A percentile compares a stretch with the other conserved stretches of the same genome.
These are phyloP conservation scores for Penicillium thymicola DNA, from an alignment of 2,329 filamentous ascomycete genomes.

Conservation along the genomic window DNA sequence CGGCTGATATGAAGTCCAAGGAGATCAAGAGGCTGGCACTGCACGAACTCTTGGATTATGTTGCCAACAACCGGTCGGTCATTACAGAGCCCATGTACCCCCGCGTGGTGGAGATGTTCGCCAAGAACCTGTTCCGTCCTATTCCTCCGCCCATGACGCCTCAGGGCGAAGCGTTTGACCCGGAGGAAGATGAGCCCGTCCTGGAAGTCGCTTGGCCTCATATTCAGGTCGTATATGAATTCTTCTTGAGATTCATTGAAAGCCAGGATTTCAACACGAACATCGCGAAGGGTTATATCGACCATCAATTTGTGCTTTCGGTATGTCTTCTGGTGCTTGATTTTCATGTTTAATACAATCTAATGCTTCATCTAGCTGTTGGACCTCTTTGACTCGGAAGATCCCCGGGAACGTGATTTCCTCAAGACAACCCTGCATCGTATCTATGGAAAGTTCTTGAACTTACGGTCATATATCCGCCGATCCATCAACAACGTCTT, in stretches of 20 bases:
- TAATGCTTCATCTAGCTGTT: slow-evolving; percentile 58
- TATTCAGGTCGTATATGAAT: slow-evolving; percentile 99
- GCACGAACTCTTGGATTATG: slow-evolving; percentile 95
- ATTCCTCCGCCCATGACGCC: slow-evolving; percentile 97
- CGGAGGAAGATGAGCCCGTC: slow-evolving; percentile 96
- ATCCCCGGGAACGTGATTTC: slow-evolving; percentile 93
- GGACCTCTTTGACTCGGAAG: slow-evolving; percentile 98
- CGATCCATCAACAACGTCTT: slow-evolving; percentile 99
- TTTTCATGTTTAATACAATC: neutral
- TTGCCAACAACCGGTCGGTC: slow-evolving; percentile 96
- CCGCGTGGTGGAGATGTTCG: slow-evolving; percentile 97
- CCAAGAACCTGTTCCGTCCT: slow-evolving; percentile 95
- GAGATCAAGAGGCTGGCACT: slow-evolving; percentile 97
- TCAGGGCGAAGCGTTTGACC: slow-evolving; percentile 96
- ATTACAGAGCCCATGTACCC: slow-evolving; percentile 99
- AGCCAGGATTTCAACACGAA: slow-evolving; percentile 99
- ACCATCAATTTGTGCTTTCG: slow-evolving; percentile 93
- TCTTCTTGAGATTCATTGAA: slow-evolving; percentile 97
- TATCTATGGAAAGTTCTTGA: slow-evolving; percentile 98
- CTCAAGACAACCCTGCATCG: slow-evolving; percentile 96
- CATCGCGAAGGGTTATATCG: slow-evolving; percentile 97
- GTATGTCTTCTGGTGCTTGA: slow-evolving; percentile 35
- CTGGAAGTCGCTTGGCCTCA: slow-evolving; percentile 98
- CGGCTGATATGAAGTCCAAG: slow-evolving; percentile 98
- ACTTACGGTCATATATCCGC: slow-evolving; percentile 93